Base-by-base conservation (phyloP, 23 red algal genomes). In the Agarophyton chilense region DNA sequence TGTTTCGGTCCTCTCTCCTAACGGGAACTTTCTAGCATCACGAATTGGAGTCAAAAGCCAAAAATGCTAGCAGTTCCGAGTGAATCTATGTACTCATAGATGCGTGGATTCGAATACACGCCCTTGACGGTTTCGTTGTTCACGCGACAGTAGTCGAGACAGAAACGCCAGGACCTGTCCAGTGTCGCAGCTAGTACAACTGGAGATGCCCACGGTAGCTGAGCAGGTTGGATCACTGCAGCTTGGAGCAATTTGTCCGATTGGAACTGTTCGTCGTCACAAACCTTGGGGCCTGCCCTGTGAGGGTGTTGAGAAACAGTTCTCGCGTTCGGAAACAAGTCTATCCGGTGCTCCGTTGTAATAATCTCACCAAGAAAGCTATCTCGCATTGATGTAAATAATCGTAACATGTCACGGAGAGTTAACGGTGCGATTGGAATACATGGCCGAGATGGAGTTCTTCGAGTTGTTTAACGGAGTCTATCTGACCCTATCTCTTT, bases 231-330 rank as follows among this genome's bases (percentile, higher is more conserved):
- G 49, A 78, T 1, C 4, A 49, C 50, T 9, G 0, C 29, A 17
- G 43, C 43, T 25, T 50, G 43, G 72, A 78, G 72, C 72, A 78
- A 47, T 39, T 78, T 50, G 43, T 78, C 43, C 43, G 49, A 0
- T 26, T 78, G 21, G 14, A 52, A 52, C 50, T 2, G 43, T 54
- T 78, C 38, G 5, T 52, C 50, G 17, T 51, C 43, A 17, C 43
- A n/a, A 52, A 17, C 34, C 18, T 78, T 78, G 14, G 0, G 10
- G 0, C 72, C 72, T 21, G 72, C 72, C 25, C 34, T 1, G 50
- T 78, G 16, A 31, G 24, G n/a, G 43, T 33, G 43, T 78, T 78
- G 72, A 0, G 72, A 29, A 21, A 54, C 1, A 5, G 10, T 1
- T 4, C 72, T 0, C 14, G 72, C 44, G 22, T 52, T n/a, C 50